Evolutionary conservation across 2,329 filamentous ascomycete species (phyloP), one percentile per base, ranked within the genome.

Genomic region (Capronia coronata): DNA sequence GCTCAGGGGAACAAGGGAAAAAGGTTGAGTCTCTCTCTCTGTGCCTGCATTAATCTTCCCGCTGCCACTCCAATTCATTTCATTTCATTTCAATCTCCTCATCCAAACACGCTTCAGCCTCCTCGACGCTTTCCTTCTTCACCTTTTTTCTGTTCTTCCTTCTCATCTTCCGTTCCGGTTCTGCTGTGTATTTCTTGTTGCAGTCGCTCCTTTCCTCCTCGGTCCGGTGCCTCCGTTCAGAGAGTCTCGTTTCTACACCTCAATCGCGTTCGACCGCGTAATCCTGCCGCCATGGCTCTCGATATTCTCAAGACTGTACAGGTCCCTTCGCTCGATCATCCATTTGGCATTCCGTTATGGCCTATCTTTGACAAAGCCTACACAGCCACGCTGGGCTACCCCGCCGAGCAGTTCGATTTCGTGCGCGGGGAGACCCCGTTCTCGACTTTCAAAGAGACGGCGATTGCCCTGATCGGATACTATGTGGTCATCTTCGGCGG

Each of bases 401-500:
- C 87, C 58, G 83, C 86, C 55, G 82, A 87, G 60, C 83, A 96
- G 56, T 97, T 97, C 74, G 74, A 78, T 59, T 97, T 97, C 71
- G 76, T 82, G 53, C 78, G 83, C 37, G 87, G 87, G 64, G 74
- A 82, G 68, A 96, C 90, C 23, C 86, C 88, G 55, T 84, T 97
- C 79, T 95, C 90, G 48, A 96, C 90, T 2, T 75, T 96, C 63
- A 85, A 84, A 69, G 82, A 87, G 71, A 91, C 87, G 43, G 79
- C 81, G 52, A 79, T 86, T 61, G 84, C 89, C 67, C 83, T 96
- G 62, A 73, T 88, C 65, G 73, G 86, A 67, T 98, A 97, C 83
- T 97, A 97, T 71, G 73, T 86, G 60, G 75, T 95, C 72, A 93
- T 97, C 64, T 94, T 97, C 61, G 90, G 90, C 57, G 93, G 91